Evolutionary conservation across 2,329 filamentous ascomycete genomes (phyloP).

Genomic region (Botrytis porri): DNA sequence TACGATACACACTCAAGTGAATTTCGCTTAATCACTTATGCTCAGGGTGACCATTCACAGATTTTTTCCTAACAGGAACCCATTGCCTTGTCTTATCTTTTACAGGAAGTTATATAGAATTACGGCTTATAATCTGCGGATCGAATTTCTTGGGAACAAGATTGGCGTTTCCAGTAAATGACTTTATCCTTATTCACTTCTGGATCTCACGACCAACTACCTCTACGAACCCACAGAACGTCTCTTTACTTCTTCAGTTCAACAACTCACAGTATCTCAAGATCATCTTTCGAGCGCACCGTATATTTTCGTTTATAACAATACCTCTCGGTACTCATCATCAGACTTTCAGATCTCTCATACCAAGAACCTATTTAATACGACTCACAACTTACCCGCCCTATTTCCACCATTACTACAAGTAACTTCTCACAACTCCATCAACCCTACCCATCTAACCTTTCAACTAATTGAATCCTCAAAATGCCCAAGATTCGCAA

Average conservation of each 20-base stretch:
- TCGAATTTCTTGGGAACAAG: too few species aligned
- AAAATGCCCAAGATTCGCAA: not conserved
- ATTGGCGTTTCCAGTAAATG: not conserved
- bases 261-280: not conserved
- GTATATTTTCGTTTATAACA: not conserved
- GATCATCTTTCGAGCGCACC: not conserved
- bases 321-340: not conserved
- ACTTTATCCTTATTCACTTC: too few species aligned
- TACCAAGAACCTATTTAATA: not conserved
- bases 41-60: not conserved
- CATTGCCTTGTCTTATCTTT: not conserved
- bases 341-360: not conserved
- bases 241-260: not conserved
- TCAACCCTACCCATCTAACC: not conserved
- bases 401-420: not conserved
- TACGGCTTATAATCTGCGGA: not conserved
- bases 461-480: not conserved
- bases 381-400: not conserved
- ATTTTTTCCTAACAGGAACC: not conserved
- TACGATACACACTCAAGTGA: not conserved
- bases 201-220: not conserved
- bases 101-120: not conserved
- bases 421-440: not conserved
- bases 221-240: not conserved
- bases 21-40: not conserved